Percentiles rank a stretch among this genome's conserved stretches.
These are phyloP conservation scores for Parasarocladium wereldwijsianum DNA, from an alignment of 2,329 filamentous ascomycete genomes.

Conservation along the genomic window DNA sequence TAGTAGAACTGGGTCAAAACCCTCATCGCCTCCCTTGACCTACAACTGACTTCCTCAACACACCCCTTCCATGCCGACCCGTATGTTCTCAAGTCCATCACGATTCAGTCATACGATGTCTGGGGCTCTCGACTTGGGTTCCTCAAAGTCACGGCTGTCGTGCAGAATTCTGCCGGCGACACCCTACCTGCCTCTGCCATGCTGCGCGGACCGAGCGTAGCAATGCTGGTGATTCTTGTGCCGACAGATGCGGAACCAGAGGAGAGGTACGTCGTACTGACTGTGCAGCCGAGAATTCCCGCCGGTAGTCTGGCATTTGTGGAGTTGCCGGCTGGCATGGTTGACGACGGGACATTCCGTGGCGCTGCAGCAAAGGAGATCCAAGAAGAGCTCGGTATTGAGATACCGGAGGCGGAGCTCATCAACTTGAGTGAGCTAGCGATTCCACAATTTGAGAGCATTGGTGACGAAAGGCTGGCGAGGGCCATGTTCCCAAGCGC, in stretches of 20 bases:
- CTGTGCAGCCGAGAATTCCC: conserved; percentile 42
- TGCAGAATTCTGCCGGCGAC: conserved; percentile 33
- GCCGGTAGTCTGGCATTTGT: conserved; percentile 38
- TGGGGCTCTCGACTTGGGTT: conserved; percentile 37
- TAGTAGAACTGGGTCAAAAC: conserved; percentile 33
- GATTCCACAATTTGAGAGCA: conserved; percentile 7
- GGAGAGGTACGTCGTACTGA: conserved; percentile 41
- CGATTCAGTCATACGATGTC: conserved; percentile 37
- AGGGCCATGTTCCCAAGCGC: conserved; percentile 40
- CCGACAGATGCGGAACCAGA: conserved; percentile 29
- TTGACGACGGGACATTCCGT: conserved; percentile 39
- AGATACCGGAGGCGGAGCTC: conserved; percentile 31
- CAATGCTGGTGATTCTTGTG: conserved; percentile 41
- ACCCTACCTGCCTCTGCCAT: conserved; percentile 38
- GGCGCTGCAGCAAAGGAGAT: conserved; percentile 47
- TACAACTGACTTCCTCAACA: conserved; percentile 23
- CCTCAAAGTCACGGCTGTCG: conserved; percentile 34
- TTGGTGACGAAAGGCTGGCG: conserved; percentile 20
- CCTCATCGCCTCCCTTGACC: conserved; percentile 28
- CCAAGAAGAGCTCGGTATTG: conserved; percentile 41
- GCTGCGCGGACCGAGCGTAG: conserved; percentile 45
- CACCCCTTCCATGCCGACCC: conserved; percentile 40
- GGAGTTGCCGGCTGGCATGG: conserved; percentile 45
- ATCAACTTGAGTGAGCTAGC: conserved; percentile 37
- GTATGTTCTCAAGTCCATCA: conserved; percentile 34